Evolutionary conservation across 2,329 filamentous ascomycete genomes (phyloP).

Genomic region (Arachnomyces sp.): DNA sequence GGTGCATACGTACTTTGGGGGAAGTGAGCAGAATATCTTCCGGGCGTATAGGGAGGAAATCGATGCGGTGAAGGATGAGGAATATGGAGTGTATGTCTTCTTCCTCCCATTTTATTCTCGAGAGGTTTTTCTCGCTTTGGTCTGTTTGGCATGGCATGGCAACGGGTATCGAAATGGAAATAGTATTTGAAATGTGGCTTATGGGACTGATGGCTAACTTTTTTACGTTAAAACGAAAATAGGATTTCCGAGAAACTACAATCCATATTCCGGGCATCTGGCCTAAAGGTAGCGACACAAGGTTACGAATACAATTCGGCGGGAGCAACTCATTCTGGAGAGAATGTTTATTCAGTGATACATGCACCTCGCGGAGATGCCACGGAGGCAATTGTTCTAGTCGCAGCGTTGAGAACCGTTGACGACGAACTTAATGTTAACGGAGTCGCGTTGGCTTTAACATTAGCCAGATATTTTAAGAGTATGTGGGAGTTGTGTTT

Average conservation of each 20-base stretch:
- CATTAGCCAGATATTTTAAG: constrained; percentile 90
- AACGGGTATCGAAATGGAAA: too few relatives aligned
- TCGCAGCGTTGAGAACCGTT: constrained; percentile 81
- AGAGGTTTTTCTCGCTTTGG: constrained; percentile 28
- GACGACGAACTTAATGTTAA: constrained; percentile 73
- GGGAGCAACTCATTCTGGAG: constrained; percentile 64
- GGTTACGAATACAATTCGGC: constrained; percentile 78
- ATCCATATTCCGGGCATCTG: constrained; percentile 66
- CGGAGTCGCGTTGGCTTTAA: constrained; percentile 77
- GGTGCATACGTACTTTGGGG: constrained; percentile 95
- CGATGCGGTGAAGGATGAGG: constrained; percentile 41
- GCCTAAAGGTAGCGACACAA: constrained; percentile 81
- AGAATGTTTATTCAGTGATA: constrained; percentile 90
- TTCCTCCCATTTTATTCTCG: constrained; percentile 8
- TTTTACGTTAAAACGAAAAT: constrained; percentile 7
- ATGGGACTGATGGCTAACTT: not conserved
- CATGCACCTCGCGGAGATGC: constrained; percentile 92
- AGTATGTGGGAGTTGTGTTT: constrained; percentile 37
- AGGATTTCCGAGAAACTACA: constrained; percentile 63
- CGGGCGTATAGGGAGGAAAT: constrained; percentile 83
- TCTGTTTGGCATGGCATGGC: not conserved
- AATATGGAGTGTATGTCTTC: constrained; percentile 26
- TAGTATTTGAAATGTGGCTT: not conserved
- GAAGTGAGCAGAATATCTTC: constrained; percentile 92
- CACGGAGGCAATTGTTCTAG: constrained; percentile 89